Conservation (phyloP, 2,329 filamentous ascomycete species). For the Alternaria sp. region DNA sequence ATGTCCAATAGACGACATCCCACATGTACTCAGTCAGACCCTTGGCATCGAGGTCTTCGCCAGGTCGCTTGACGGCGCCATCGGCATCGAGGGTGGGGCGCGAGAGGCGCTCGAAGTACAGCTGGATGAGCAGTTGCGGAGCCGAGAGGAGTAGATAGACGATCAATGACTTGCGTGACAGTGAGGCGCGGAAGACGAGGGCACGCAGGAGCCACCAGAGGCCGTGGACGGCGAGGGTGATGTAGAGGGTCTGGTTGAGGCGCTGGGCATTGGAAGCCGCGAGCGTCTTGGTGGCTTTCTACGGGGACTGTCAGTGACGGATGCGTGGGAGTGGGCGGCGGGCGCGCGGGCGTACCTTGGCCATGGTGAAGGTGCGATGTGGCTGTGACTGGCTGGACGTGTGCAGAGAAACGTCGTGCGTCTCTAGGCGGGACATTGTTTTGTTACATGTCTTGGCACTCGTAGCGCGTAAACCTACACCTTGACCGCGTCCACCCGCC, state of each 20-base stretch:
- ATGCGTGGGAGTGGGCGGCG: neutral
- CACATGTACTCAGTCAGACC: constrained; percentile 98
- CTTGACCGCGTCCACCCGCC: constrained; percentile 8
- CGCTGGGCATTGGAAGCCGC: constrained; percentile 80
- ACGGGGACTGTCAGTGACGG: constrained; percentile 36
- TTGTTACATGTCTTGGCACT: constrained; percentile 1
- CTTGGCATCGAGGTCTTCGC: constrained; percentile 85
- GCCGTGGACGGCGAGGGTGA: constrained; percentile 72
- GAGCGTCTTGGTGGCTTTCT: constrained; percentile 64
- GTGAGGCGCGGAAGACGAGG: constrained; percentile 66
- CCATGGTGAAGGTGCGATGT: constrained; percentile 7
- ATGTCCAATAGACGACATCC: constrained; percentile 94
- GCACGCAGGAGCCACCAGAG: constrained; percentile 77
- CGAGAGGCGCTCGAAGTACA: constrained; percentile 82
- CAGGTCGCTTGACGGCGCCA: constrained; percentile 71
- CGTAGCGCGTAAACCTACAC: constrained; percentile 7
- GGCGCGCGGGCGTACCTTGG: constrained; percentile 1
- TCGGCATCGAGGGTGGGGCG: constrained; percentile 73
- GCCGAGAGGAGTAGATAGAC: constrained; percentile 75
- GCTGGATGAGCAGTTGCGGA: constrained; percentile 80
- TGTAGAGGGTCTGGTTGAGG: constrained; percentile 82
- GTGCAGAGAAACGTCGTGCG: neutral
- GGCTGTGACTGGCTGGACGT: neutral
- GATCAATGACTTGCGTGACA: constrained; percentile 58
- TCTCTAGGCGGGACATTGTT: neutral